Base-by-base conservation (phyloP, 2,329 filamentous ascomycete species). In the Alternaria hordeiaustralica region DNA sequence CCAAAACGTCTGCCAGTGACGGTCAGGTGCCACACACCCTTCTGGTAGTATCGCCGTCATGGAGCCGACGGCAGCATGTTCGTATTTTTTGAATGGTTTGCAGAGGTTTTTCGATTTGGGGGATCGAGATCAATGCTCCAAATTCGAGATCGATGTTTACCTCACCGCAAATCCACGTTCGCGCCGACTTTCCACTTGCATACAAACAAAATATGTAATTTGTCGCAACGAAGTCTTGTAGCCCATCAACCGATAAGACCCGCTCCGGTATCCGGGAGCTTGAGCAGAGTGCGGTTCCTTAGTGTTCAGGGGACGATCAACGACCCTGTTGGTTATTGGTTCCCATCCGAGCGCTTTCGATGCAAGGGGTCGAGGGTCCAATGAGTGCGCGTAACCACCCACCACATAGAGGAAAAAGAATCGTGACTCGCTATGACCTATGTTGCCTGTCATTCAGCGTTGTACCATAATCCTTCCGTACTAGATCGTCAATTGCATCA, bases 311-410 rank as follows among this genome's bases (percentile, higher is more conserved):
- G 47, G 20, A 56, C 26, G 36, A 45, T 54, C 28, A n/a, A 36
- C n/a, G 26, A 51, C 44, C 51, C 43, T 45, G 36, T 30, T 30
- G 47, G 44, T 61, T 26, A 60, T 60, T 60, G 58, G 58, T 28
- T 43, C 33, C 8, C 33, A 50, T 30, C 41, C 44, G 51, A 58
- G 49, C 49, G 55, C 51, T 36, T 49, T 54, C 41, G 51, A 56
- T 55, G 63, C 56, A 64, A 66, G 58, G 56, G 56, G 60, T 58
- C 18, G 46, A 49, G 36, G 47, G 28, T 49, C 59, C 59, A 59
- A 51, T 63, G 15, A 49, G 55, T 21, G 25, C 44, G 25, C 50
- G 43, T 49, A 60, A 54, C 61, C 25, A 33, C 51, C 43, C 46
- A 44, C 41, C 58, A 33, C 12, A 33, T 6, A 26, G 8, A 54